Conservation (phyloP, 176 grass and related monocot genomes). For the Pharus latifolius region DNA sequence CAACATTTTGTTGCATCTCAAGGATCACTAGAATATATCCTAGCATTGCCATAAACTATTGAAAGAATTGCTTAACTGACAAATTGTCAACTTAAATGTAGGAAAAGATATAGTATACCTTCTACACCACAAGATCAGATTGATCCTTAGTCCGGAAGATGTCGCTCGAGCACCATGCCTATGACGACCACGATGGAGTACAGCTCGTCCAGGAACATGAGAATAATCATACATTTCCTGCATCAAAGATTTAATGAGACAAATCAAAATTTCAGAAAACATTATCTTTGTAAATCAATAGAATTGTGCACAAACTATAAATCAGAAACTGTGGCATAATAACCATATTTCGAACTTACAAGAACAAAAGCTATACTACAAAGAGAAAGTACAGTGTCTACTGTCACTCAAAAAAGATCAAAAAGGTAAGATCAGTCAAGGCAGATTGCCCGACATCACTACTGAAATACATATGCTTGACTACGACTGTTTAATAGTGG, state of each 20-base stretch:
- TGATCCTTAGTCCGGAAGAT: slow-evolving; percentile 79
- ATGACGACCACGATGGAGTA: slow-evolving; percentile 87
- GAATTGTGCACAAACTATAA: not conserved
- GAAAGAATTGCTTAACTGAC: not conserved
- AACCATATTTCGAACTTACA: not conserved
- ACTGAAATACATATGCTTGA: no score
- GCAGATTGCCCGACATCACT: no score
- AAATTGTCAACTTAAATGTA: not conserved
- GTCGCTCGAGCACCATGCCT: slow-evolving; percentile 85
- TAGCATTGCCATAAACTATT: not conserved
- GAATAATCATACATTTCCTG: slow-evolving; percentile 92
- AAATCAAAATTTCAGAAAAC: not conserved
- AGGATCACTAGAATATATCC: not conserved
- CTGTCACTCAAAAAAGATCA: not conserved
- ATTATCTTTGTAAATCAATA: not conserved
- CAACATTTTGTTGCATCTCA: not conserved
- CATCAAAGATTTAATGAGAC: not conserved
- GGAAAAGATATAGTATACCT: slow-evolving; percentile 43
- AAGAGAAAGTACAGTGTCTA: not conserved
- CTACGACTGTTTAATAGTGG: no score
- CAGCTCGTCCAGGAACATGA: slow-evolving; percentile 74
- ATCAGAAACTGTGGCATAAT: not conserved
- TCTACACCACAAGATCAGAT: slow-evolving; percentile 95
- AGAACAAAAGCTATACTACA: not conserved
- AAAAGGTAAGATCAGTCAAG: no score